phyloP scores from a whole-genome alignment of 345 rosid species.

The Bruguiera gymnorhiza region DNA sequence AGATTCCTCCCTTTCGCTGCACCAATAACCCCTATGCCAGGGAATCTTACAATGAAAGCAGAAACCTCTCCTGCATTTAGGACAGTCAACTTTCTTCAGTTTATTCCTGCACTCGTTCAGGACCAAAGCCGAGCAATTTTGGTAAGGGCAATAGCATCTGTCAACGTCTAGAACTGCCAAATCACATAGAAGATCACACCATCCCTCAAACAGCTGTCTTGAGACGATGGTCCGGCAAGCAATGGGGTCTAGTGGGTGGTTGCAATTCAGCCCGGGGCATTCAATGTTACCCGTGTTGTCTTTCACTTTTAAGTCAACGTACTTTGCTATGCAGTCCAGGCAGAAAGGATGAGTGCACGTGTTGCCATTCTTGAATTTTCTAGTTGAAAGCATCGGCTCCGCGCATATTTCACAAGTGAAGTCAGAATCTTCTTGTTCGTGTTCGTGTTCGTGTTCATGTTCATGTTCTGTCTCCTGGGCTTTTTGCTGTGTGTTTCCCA shows the following conservation, averaged over 20 bases:
- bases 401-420: slow-evolving; percentile 18
- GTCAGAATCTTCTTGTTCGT: not conserved
- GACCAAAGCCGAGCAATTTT: slow-evolving; percentile 18
- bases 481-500: slow-evolving; percentile 15
- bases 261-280: slow-evolving; percentile 22
- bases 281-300: not conserved
- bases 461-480: not conserved
- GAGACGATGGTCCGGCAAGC: slow-evolving; percentile 11
- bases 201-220: slow-evolving; percentile 4
- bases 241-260: slow-evolving; percentile 12
- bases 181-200: slow-evolving; percentile 21
- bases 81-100: slow-evolving; percentile 20
- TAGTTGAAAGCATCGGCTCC: not conserved
- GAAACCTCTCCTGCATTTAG: slow-evolving; percentile 14
- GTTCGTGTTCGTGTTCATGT: not conserved
- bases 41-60: slow-evolving; percentile 18
- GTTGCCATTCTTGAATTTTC: slow-evolving; percentile 13
- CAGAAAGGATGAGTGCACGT: slow-evolving; percentile 17
- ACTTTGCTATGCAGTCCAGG: slow-evolving; percentile 16
- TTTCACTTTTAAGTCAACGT: slow-evolving; percentile 11
- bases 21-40: slow-evolving; percentile 21
- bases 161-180: slow-evolving; percentile 6
- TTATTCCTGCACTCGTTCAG: slow-evolving; percentile 20
- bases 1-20: slow-evolving; percentile 5
- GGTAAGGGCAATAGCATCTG: slow-evolving; percentile 24